These are phyloP conservation scores for Ophiocordyceps camponoti-leonardi DNA, from an alignment of 2,329 filamentous ascomycete genomes.

Conservation along the genomic window DNA sequence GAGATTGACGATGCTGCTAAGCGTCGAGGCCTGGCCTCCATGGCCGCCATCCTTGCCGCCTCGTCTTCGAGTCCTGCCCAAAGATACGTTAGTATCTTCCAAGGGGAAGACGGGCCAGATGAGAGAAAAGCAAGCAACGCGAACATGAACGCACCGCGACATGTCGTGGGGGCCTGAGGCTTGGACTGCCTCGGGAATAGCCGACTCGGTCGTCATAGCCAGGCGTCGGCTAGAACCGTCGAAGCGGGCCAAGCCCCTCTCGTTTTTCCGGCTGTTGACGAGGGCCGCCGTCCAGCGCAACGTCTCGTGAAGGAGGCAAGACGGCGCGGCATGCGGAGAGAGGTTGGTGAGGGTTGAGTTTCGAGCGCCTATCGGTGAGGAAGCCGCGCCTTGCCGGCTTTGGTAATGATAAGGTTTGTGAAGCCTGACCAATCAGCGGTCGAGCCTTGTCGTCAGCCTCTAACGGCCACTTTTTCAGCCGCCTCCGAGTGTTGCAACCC, in stretches of 20 bases:
- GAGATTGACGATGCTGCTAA: slow-evolving; percentile 86
- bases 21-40: slow-evolving; percentile 64
- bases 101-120: background rate
- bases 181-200: slow-evolving; percentile 28
- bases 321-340: background rate
- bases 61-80: slow-evolving; percentile 34
- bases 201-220: slow-evolving; percentile 38
- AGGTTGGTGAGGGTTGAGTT: background rate
- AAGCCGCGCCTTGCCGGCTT: background rate
- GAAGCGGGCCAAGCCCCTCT: background rate
- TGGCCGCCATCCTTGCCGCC: slow-evolving; percentile 53
- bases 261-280: background rate
- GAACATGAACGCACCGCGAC: slow-evolving; percentile 22
- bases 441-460: background rate
- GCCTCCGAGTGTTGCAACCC: background rate
- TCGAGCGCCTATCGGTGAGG: background rate
- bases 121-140: background rate
- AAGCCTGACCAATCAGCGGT: background rate
- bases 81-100: too few species aligned
- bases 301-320: background rate
- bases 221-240: background rate
- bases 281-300: background rate
- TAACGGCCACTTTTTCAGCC: too few species aligned
- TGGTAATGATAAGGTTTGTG: background rate
- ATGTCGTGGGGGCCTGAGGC: slow-evolving; percentile 25